Percentiles rank a stretch among this genome's conserved stretches.
phyloP scores from a whole-genome alignment of 371 early-diverging fungal genomes.

The Mucor lusitanicus region DNA sequence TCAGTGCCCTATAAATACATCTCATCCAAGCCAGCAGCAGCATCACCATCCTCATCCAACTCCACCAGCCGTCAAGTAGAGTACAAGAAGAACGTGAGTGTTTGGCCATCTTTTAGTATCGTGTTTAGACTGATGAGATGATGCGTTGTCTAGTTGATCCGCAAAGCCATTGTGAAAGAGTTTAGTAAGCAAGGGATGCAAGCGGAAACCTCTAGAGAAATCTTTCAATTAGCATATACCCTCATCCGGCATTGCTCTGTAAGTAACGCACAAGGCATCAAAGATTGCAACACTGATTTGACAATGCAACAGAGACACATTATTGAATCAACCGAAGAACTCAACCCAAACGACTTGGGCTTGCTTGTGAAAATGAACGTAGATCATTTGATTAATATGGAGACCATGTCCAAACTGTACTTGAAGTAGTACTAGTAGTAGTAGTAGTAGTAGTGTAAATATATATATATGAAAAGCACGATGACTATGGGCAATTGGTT shows the following conservation, averaged over 20 bases:
- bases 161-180: neutral
- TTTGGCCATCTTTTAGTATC: neutral
- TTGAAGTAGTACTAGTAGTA: neutral
- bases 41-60: neutral
- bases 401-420: neutral
- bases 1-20: neutral
- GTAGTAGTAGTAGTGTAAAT: neutral
- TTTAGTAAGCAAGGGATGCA: neutral
- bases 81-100: neutral
- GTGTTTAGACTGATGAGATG: neutral
- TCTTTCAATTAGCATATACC: slow-evolving; percentile 2
- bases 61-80: neutral
- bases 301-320: neutral
- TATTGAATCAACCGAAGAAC: neutral
- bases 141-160: neutral
- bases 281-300: neutral
- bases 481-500: neutral
- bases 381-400: slow-evolving; percentile 3
- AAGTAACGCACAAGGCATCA: neutral
- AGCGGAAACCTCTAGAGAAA: neutral
- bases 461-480: neutral
- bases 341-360: neutral
- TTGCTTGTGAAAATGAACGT: slow-evolving; percentile 2
- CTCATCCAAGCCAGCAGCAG: neutral
- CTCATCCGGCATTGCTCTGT: neutral